Evolutionary conservation across 108 stramenopile genomes (phyloP).

Genomic region (Schizochytrium sp.): DNA sequence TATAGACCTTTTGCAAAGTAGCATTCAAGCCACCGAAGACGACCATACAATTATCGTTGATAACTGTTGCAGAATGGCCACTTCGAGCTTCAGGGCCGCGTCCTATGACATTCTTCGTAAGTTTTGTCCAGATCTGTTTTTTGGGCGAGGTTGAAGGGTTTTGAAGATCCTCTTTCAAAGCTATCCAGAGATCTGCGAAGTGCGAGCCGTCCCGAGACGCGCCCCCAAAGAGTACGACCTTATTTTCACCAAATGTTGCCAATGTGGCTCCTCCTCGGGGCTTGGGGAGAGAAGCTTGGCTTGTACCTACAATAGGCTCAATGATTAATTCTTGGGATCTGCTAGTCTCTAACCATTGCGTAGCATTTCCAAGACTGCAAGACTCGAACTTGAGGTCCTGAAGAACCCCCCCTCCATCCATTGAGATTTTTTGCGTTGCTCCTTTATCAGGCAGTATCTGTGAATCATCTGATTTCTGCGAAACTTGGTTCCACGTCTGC

Average conservation of each 20-base stretch:
- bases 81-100: neutral
- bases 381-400: conserved; percentile 31
- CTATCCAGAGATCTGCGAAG: conserved; percentile 5
- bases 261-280: too few species aligned
- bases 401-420: neutral
- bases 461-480: neutral
- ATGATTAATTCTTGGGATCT: too few species aligned
- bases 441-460: neutral
- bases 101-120: neutral
- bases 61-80: conserved; percentile 34
- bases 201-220: conserved; percentile 1
- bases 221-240: conserved; percentile 54
- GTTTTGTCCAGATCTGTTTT: conserved; percentile 3
- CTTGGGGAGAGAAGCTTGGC: too few species aligned
- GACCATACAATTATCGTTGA: neutral
- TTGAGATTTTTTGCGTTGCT: neutral
- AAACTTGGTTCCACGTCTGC: too few species aligned
- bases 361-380: neutral
- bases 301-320: too few species aligned
- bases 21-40: conserved; percentile 10
- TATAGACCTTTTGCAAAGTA: neutral
- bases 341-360: neutral
- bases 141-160: conserved; percentile 1
- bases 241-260: neutral
- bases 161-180: neutral